Base-by-base conservation (phyloP, 805 yeast genomes). In the Metschnikowia vanudenii region DNA sequence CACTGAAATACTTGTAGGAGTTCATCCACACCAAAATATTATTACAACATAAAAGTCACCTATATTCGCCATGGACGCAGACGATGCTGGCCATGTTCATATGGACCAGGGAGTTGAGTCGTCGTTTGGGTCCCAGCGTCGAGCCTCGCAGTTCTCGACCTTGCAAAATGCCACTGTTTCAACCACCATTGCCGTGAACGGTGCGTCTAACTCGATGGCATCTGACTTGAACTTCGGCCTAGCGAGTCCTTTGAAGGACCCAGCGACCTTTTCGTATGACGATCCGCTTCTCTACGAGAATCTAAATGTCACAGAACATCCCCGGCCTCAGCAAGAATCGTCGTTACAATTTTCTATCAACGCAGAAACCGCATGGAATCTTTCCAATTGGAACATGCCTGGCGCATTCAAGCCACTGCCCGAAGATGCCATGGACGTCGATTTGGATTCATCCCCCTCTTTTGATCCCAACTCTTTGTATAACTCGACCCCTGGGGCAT, bases 371-470 rank as follows among this genome's bases (percentile, higher is more conserved):
- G 41, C 20, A 2, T 45, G 48, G 48, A n/a, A 12, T 32, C 4
- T 18, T 20, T 18, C 31, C 13, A 31, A 34, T 16, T 52, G 54
- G 54, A 33, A 36, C 26, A 51, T 52, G 50, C 56, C 54, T 8
- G 56, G 56, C 2, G 44, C 50, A 5, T 47, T 47, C 36, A 18
- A 34, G 34, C 41, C 52, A 4, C 24, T 29, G n/a, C 35, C 41
- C 12, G 42, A 45, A 18, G 50, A 50, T 37, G 46, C 46, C 39
- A 67, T 69, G 74, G 74, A 69, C 13, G 38, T 69, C 13, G 74
- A 69, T 18, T 29, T 69, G 16, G 74, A 69, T 26, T 29, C 69
- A 17, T 72, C 69, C 16, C 72, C 73, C 9, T 71, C 69, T 13
- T 67, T 67, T 45, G 43, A 4, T 11, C 34, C 38, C 13, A 7